A percentile compares a stretch with the other conserved stretches of the same genome.
phyloP scores from a whole-genome alignment of 2,329 filamentous ascomycete genomes.

The Colletotrichum lindemuthianum region DNA sequence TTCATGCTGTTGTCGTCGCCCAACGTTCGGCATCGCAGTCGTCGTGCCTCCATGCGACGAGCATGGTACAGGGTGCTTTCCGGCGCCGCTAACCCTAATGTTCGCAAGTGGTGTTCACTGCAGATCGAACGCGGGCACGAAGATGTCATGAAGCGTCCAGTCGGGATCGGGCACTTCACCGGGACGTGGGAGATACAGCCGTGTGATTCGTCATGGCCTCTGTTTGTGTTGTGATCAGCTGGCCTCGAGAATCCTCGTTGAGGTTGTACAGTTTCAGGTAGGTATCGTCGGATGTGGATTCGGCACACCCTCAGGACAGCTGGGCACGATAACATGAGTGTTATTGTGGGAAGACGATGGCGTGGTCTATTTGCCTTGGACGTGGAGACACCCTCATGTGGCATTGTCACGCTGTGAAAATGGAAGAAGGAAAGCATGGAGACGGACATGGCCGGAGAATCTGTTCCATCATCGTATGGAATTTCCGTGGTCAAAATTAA shows the following conservation, averaged over 20 bases:
- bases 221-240: constrained; percentile 31
- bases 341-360: neutral
- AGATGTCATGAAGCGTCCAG: neutral
- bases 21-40: too few relatives aligned
- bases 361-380: neutral
- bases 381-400: neutral
- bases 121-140: neutral
- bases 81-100: too few relatives aligned
- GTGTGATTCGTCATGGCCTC: constrained; percentile 21
- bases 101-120: neutral
- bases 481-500: too few relatives aligned
- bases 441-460: too few relatives aligned
- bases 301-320: constrained; percentile 15
- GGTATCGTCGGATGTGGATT: constrained; percentile 31
- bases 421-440: too few relatives aligned
- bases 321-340: neutral
- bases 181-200: neutral
- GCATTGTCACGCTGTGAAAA: too few relatives aligned
- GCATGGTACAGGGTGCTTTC: too few relatives aligned
- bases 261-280: constrained; percentile 32
- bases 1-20: too few relatives aligned
- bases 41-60: too few relatives aligned
- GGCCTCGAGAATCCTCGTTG: constrained; percentile 9
- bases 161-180: constrained; percentile 4
- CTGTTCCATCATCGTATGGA: too few relatives aligned